Percentiles rank a stretch among this genome's conserved stretches.
These are phyloP conservation scores for Phaffia tasmanica DNA, from an alignment of 768 basidiomycete species.

Conservation along the genomic window DNA sequence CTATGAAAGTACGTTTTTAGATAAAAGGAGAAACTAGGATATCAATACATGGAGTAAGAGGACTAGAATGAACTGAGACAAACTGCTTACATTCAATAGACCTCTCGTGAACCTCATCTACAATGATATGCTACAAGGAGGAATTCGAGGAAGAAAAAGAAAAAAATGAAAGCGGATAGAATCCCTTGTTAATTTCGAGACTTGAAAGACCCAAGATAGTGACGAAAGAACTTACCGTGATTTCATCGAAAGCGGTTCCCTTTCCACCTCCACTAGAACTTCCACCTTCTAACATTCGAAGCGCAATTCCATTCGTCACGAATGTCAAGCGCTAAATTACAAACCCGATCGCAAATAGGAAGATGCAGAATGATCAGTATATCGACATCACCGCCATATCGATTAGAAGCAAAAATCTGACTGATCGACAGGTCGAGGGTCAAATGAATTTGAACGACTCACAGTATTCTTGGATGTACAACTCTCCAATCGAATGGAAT, in stretches of 20 bases:
- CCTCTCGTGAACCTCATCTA: slow-evolving; percentile 96
- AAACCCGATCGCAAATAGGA: neutral
- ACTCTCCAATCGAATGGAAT: slow-evolving; percentile 85
- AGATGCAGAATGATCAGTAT: neutral
- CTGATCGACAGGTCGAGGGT: neutral
- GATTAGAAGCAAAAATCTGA: too few relatives aligned
- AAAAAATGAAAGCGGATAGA: neutral
- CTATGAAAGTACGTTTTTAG: neutral
- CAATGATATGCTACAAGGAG: slow-evolving; percentile 67
- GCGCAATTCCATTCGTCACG: slow-evolving; percentile 86
- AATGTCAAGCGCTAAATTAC: slow-evolving; percentile 43
- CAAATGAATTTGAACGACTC: neutral
- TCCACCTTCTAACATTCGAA: slow-evolving; percentile 90
- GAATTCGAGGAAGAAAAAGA: neutral
- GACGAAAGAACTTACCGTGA: slow-evolving; percentile 53
- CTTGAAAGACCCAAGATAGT: neutral
- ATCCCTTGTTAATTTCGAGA: neutral
- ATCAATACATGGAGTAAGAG: neutral
- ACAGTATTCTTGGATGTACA: slow-evolving; percentile 63
- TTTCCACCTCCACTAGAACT: slow-evolving; percentile 52
- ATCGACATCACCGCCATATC: too few relatives aligned
- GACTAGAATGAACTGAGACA: neutral
- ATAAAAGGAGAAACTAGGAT: too few relatives aligned
- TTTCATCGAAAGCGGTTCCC: slow-evolving; percentile 79
- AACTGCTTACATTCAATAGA: slow-evolving; percentile 59